Evolutionary conservation across 257 asterid genomes (phyloP).

Genomic region (Nicotiana undulata): DNA sequence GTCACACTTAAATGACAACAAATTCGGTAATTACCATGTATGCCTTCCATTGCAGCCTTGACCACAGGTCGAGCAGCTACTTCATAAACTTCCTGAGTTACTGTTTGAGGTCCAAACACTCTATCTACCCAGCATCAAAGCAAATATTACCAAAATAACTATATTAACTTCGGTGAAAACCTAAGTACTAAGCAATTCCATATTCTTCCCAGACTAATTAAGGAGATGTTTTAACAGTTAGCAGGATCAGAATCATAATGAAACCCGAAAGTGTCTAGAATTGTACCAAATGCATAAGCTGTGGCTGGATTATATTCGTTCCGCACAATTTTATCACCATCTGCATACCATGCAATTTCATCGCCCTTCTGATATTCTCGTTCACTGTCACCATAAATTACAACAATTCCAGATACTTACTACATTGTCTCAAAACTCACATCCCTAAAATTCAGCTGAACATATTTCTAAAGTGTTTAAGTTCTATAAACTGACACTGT

Average conservation of each 20-base stretch:
- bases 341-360: constrained; percentile 91
- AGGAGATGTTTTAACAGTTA: not conserved
- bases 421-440: not conserved
- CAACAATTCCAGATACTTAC: not conserved
- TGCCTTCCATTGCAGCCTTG: constrained; percentile 97
- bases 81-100: constrained; percentile 84
- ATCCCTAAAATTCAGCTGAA: not conserved
- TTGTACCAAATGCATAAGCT: constrained; percentile 86
- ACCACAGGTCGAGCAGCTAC: constrained; percentile 97
- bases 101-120: constrained; percentile 79
- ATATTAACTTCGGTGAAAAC: not conserved
- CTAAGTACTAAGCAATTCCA: not conserved
- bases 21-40: constrained; percentile 53
- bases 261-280: not conserved
- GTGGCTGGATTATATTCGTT: constrained; percentile 83
- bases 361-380: constrained; percentile 94
- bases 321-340: constrained; percentile 72
- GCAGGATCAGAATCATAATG: not conserved
- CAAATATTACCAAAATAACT: constrained; percentile 6
- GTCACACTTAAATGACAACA: not conserved
- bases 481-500: not conserved
- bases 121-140: constrained; percentile 45
- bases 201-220: not conserved
- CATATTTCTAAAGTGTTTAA: not conserved
- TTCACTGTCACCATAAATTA: constrained; percentile 43